phyloP scores from a whole-genome alignment of 2,329 filamentous ascomycete genomes.

The Stemphylium lycopersici region DNA sequence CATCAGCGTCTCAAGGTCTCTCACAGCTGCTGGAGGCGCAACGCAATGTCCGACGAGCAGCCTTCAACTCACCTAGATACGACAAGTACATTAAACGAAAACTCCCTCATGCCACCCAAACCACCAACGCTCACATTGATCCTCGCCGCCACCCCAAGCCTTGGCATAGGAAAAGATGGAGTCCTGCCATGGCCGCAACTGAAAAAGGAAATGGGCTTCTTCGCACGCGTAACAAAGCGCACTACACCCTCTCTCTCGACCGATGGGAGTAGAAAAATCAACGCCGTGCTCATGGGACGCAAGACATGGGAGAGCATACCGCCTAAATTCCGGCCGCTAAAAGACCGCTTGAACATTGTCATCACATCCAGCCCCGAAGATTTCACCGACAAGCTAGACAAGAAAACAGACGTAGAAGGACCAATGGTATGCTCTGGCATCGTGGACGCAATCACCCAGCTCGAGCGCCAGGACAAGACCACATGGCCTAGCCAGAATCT shows the following conservation, averaged over 20 bases:
- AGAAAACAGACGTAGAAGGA: slow-evolving; percentile 27
- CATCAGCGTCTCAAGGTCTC: background rate
- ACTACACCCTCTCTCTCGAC: slow-evolving; percentile 45
- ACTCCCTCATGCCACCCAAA: slow-evolving; percentile 26
- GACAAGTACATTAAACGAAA: background rate
- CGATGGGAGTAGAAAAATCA: slow-evolving; percentile 30
- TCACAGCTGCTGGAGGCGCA: background rate
- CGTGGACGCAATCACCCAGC: slow-evolving; percentile 17
- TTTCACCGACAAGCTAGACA: slow-evolving; percentile 18
- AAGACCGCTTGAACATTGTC: slow-evolving; percentile 80
- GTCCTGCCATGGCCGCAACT: slow-evolving; percentile 88
- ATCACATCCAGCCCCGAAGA: slow-evolving; percentile 62
- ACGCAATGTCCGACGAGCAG: slow-evolving; percentile 14
- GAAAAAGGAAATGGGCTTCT: slow-evolving; percentile 92
- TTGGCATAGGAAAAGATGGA: slow-evolving; percentile 85
- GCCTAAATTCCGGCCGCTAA: slow-evolving; percentile 75
- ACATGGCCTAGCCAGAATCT: background rate
- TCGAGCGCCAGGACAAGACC: slow-evolving; percentile 6
- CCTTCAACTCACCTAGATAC: background rate
- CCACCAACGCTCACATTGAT: slow-evolving; percentile 78
- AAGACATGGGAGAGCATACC: slow-evolving; percentile 97
- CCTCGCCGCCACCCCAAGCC: slow-evolving; percentile 85
- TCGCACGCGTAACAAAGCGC: slow-evolving; percentile 84
- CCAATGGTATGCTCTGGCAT: slow-evolving; percentile 67
- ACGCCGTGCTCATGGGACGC: slow-evolving; percentile 92